Percentiles rank a stretch among this genome's conserved stretches.
Evolutionary conservation across 192 early-diverging fungal genomes (phyloP).

Genomic region (Coemansia sp.): DNA sequence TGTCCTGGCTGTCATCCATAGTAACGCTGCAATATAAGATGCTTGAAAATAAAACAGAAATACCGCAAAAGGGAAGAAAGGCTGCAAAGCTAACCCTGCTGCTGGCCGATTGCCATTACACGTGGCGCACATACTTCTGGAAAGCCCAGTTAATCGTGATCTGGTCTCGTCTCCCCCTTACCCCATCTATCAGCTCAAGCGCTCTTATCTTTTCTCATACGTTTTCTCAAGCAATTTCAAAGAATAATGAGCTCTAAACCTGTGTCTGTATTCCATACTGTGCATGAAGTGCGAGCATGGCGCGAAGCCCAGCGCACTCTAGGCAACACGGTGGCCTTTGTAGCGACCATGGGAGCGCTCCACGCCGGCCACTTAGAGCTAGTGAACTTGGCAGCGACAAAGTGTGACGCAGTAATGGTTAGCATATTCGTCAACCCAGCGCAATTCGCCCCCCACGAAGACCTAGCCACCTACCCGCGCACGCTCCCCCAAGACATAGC

Average conservation of each 20-base stretch:
- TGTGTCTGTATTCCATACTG: constrained; percentile 62
- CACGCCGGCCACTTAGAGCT: constrained; percentile 86
- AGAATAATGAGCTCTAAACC: background rate
- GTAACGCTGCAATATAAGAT: background rate
- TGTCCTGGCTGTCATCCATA: constrained; percentile 1
- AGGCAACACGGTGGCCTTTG: constrained; percentile 77
- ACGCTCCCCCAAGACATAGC: constrained; percentile 76
- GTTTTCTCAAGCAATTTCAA: background rate
- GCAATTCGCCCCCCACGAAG: constrained; percentile 96
- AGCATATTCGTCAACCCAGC: constrained; percentile 99
- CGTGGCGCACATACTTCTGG: background rate
- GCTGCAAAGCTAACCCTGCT: background rate
- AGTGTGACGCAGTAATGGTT: constrained; percentile 71
- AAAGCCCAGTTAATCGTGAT: background rate
- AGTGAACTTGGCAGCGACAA: constrained; percentile 55
- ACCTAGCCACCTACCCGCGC: constrained; percentile 86
- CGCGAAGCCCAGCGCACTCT: constrained; percentile 51
- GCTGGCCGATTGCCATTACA: background rate
- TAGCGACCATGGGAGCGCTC: constrained; percentile 98
- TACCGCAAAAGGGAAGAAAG: background rate
- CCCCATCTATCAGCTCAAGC: background rate
- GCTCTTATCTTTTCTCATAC: background rate
- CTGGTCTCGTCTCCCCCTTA: background rate
- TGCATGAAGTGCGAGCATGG: constrained; percentile 76
- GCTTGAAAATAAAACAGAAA: background rate